These are phyloP conservation scores for Pythium aphanidermatum DNA, from an alignment of 352 stramenopile genomes.

Conservation along the genomic window DNA sequence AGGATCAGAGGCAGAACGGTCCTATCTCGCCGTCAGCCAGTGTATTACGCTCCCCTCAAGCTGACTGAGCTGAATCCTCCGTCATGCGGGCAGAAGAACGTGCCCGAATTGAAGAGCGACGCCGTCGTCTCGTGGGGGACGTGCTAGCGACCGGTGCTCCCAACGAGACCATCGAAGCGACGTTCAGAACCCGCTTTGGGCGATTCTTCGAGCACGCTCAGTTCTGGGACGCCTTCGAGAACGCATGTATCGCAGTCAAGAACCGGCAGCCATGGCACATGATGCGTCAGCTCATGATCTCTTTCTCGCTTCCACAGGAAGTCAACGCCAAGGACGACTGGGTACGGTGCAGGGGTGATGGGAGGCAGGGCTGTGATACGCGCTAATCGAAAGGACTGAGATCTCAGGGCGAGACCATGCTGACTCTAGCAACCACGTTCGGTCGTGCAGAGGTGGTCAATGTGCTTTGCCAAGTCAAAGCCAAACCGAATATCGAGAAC, in stretches of 20 bases:
- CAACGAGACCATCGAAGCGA: conserved; percentile 41
- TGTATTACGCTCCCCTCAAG: background rate
- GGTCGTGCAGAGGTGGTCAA: conserved; percentile 41
- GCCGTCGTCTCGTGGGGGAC: conserved; percentile 31
- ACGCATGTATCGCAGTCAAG: conserved; percentile 34
- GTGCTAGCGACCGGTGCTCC: conserved; percentile 32
- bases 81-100: conserved; percentile 19
- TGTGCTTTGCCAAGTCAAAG: conserved; percentile 65
- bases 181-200: conserved; percentile 43
- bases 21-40: no score
- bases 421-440: conserved; percentile 50
- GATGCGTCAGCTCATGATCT: conserved; percentile 48
- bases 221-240: conserved; percentile 56
- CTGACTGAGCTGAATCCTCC: background rate
- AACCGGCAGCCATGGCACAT: conserved; percentile 28
- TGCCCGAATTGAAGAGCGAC: conserved; percentile 29
- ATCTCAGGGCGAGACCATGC: conserved; percentile 61
- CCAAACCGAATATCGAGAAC: conserved; percentile 47
- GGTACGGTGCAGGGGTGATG: conserved; percentile 15
- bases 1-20: no score
- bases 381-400: no score
- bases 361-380: conserved; percentile 1
- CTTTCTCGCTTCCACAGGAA: conserved; percentile 52
- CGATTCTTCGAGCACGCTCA: conserved; percentile 23
- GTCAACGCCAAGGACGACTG: conserved; percentile 51